Evolutionary conservation across 1,284 basidiomycete genomes (phyloP), one percentile per base, ranked within the genome.

Genomic region (Apiotrichum siamense): DNA sequence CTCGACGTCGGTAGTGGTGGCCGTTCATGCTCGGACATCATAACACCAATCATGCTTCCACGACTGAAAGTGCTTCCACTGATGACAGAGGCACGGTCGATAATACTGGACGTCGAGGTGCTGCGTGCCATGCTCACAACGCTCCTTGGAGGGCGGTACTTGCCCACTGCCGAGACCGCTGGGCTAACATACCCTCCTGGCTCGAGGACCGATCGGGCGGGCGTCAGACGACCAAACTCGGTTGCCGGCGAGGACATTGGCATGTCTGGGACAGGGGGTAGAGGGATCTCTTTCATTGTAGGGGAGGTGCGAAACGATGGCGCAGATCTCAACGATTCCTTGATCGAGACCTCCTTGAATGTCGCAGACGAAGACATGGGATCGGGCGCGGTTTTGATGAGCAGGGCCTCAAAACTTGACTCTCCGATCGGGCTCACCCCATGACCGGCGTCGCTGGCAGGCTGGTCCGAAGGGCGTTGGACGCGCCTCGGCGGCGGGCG

Each of bases 401-500:
- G 32, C 32, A 29, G 29, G 18, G 42, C 18, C 3, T 21, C 20
- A 9, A 20, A 17, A n/a, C n/a, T 17, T 27, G 15, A 24, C 18
- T 18, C 13, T 17, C 29, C 29, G 29, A 31, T 31, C 29, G n/a
- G n/a, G n/a, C n/a, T n/a, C n/a, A n/a, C 29, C 29, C 21, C 36
- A 3, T 27, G 23, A n/a, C 26, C 20, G 21, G 25, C 35, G 18
- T 32, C 29, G 12, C 12, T 20, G 15, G 29, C 35, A 7, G 35
- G 15, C n/a, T n/a, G n/a, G n/a, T n/a, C n/a, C n/a, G 49, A 50
- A 17, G 43, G 49, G 10, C 37, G 36, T 7, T 24, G 48, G 10
- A 50, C 18, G 6, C 50, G 38, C 7, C 50, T 39, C 2, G 50
- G 50, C 12, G 50, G 50, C 7, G 50, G 50, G 24, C 50, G 32